Evolutionary conservation across 352 stramenopile species (phyloP), one percentile per base, ranked within the genome.

Genomic region (Phytophthora fragariae): DNA sequence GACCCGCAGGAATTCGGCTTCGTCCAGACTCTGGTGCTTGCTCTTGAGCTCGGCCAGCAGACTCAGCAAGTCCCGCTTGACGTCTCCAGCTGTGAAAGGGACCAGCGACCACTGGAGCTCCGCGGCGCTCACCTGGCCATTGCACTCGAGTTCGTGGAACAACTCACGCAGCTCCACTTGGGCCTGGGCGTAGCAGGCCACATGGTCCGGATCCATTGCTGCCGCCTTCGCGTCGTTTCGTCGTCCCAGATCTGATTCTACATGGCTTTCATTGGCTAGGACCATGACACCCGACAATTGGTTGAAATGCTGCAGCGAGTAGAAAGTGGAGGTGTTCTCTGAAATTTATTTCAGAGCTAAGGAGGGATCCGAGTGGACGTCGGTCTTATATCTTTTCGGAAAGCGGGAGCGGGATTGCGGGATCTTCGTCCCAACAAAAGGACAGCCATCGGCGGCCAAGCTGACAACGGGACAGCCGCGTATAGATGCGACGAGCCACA

Each of bases 71-170:
- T 92, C 84, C 21, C 75, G 70, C 68, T 72, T 78, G 53, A 75
- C 84, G 59, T 90, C 86, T 33, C 86, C 86, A 17, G 83, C 86
- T 5, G 86, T 88, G 57, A 88, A 89, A 49, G 83, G 84, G 11
- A 91, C 60, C 53, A 93, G 65, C 46, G 70, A 65, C 2, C 70
- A 58, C 59, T 89, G 81, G n/a, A 92, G 66, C 65, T 90, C 85
- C 0, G 41, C 33, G 1, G 73, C 54, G 15, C 77, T 76, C 9
- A 91, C 83, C 35, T 76, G 81, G 2, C 85, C 85, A 52, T 90
- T 76, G 64, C 56, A 72, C 37, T 82, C 81, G 5, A 92, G 76
- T 57, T 90, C 82, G 3, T 77, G 75, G 68, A 92, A 92, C 17
- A 92, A 64, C 57, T 90, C 85, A 3, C 81, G 80, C 3, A 92